Conservation (phyloP, 2,329 filamentous ascomycete species). For the Fusarium buxicola region DNA sequence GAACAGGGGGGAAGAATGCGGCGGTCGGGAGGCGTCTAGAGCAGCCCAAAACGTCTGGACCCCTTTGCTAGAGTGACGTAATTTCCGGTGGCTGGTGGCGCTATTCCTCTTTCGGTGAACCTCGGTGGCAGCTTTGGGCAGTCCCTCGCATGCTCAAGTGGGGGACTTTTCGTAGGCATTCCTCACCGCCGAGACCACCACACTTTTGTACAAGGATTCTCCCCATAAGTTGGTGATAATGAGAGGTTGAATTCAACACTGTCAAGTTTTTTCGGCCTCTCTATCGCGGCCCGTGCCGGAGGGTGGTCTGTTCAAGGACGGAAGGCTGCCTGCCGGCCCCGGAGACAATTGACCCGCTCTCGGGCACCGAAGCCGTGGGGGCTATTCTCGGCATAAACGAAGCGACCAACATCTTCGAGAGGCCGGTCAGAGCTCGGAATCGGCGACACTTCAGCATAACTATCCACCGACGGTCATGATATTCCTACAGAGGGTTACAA, state of each 20-base stretch:
- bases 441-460: background rate
- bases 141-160: constrained; percentile 40
- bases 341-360: constrained; percentile 25
- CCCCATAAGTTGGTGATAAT: constrained; percentile 8
- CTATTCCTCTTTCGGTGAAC: constrained; percentile 20
- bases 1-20: constrained; percentile 16
- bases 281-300: constrained; percentile 24
- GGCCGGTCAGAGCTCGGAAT: background rate
- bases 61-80: constrained; percentile 40
- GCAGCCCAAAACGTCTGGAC: constrained; percentile 12
- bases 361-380: constrained; percentile 28
- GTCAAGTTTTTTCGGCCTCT: background rate
- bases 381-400: constrained; percentile 26
- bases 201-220: constrained; percentile 10
- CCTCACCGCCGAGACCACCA: constrained; percentile 38
- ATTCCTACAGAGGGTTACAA: background rate
- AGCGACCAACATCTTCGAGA: background rate
- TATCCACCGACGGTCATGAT: background rate
- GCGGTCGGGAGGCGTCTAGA: constrained; percentile 9
- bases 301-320: constrained; percentile 5
- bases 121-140: constrained; percentile 44
- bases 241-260: background rate
- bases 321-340: constrained; percentile 18
- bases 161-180: background rate
- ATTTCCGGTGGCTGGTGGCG: constrained; percentile 31